phyloP scores from a whole-genome alignment of 257 asterid genomes.

The Nicotiana noctiflora region DNA sequence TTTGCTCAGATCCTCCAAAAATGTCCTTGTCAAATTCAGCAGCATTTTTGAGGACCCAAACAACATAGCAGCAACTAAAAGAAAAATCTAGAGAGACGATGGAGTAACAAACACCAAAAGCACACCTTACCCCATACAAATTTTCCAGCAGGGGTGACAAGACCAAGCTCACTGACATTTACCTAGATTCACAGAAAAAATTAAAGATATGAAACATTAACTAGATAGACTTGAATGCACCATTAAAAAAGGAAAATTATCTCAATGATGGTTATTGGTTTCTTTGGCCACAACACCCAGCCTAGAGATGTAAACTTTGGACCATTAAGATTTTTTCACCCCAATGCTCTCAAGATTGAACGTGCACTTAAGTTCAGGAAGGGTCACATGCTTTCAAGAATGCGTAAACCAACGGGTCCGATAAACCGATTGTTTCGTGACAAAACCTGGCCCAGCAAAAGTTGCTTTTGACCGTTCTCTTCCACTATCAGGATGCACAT shows the following conservation, averaged over 20 bases:
- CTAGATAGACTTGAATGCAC: neutral
- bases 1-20: too few species aligned
- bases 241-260: slow-evolving; percentile 13
- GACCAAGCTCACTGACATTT: slow-evolving; percentile 75
- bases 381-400: slow-evolving; percentile 84
- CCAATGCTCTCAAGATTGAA: slow-evolving; percentile 86
- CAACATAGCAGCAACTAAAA: neutral
- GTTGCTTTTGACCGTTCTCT: slow-evolving; percentile 86
- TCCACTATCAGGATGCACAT: slow-evolving; percentile 85
- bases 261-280: slow-evolving; percentile 54
- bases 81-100: neutral
- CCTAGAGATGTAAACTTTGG: slow-evolving; percentile 88
- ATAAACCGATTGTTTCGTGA: slow-evolving; percentile 83
- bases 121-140: slow-evolving; percentile 69
- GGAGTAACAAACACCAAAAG: neutral
- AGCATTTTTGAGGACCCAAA: too few species aligned
- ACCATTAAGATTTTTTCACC: slow-evolving; percentile 79
- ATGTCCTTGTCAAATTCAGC: too few species aligned
- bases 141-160: slow-evolving; percentile 89
- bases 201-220: neutral
- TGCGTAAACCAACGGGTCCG: slow-evolving; percentile 66
- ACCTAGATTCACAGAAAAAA: slow-evolving; percentile 40
- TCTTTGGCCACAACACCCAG: slow-evolving; percentile 61
- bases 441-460: slow-evolving; percentile 74
- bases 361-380: slow-evolving; percentile 83